phyloP scores from a whole-genome alignment of 2,329 filamentous ascomycete genomes.

The Orbilia blumenaviensis region DNA sequence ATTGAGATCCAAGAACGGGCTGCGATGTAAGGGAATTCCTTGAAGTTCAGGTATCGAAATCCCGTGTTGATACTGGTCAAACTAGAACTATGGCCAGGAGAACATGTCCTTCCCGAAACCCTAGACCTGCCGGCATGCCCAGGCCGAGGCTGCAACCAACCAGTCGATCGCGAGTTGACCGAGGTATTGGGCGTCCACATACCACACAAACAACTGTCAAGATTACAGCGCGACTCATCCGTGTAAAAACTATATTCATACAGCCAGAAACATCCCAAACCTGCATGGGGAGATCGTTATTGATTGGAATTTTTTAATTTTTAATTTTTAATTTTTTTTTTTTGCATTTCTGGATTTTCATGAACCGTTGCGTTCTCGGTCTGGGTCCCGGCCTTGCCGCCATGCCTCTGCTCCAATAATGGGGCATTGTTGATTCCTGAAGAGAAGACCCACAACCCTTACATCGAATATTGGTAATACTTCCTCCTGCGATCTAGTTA shows the following conservation, averaged over 20 bases:
- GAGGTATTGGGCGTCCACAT: background rate
- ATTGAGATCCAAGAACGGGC: constrained; percentile 15
- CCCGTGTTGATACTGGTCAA: constrained; percentile 23
- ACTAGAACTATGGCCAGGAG: background rate
- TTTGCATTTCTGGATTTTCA: constrained; percentile 12
- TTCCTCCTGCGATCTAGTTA: constrained; percentile 27
- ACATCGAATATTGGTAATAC: constrained; percentile 27
- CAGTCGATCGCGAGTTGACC: too few species aligned
- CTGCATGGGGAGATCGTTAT: constrained; percentile 1
- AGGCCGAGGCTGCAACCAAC: background rate
- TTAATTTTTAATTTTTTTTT: too few species aligned
- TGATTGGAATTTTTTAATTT: constrained; percentile 11
- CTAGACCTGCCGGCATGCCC: background rate
- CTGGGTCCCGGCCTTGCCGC: background rate
- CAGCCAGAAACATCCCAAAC: background rate
- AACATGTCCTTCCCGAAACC: background rate
- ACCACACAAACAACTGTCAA: background rate
- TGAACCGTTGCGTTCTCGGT: constrained; percentile 10
- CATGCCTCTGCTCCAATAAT: constrained; percentile 14
- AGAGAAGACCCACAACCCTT: constrained; percentile 18
- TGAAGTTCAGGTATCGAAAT: constrained; percentile 18
- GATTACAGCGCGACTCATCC: background rate
- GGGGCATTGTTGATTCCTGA: constrained; percentile 11
- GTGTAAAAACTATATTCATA: background rate
- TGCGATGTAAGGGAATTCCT: constrained; percentile 39